Base-by-base conservation (phyloP, 139 green algal species). In the Chlamydomonas sphaeroides region DNA sequence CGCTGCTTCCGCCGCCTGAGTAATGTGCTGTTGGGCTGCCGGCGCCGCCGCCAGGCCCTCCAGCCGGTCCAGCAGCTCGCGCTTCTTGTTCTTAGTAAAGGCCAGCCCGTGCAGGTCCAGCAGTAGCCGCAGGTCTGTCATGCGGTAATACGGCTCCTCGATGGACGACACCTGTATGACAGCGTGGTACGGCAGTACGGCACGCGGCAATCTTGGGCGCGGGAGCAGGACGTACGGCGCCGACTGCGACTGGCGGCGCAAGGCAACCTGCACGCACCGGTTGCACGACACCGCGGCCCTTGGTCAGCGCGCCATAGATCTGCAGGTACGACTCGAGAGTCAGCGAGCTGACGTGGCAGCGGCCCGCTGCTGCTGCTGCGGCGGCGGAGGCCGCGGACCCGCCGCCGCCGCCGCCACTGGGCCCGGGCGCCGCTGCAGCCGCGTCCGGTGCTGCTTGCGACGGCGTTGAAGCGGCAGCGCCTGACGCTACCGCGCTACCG, bases 121-220 rank as follows among this genome's bases (percentile, higher is more conserved):
- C 5, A 81, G 61, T 14, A 61, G 61, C 10, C 66, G 57, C 30
- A 92, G 68, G 77, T 90, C 85, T 28, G n/a, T 28, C 10, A 92
- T 42, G 45, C 80, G 85, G 74, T 77, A 89, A 39, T 79, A 84
- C 32, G 77, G 65, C 61, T 86, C 72, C 65, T 92, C 85, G 25
- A 90, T 78, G 5, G 68, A 26, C 28, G 66, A 72, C 36, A 79
- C 71, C 71, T 79, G 33, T 1, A 14, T 4, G 65, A 35, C 6
- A 56, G 66, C 18, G 25, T 11, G 66, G 18, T 23, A 25, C 23
- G 5, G n/a, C n/a, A n/a, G n/a, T n/a, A n/a, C n/a, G n/a, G n/a
- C n/a, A n/a, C n/a, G n/a, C n/a, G n/a, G n/a, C n/a, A n/a, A n/a
- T n/a, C n/a, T n/a, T n/a, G n/a, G n/a, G n/a, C n/a, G n/a, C n/a